These are phyloP conservation scores for Epichloe typhina DNA, from an alignment of 2,329 filamentous ascomycete species.

Conservation along the genomic window DNA sequence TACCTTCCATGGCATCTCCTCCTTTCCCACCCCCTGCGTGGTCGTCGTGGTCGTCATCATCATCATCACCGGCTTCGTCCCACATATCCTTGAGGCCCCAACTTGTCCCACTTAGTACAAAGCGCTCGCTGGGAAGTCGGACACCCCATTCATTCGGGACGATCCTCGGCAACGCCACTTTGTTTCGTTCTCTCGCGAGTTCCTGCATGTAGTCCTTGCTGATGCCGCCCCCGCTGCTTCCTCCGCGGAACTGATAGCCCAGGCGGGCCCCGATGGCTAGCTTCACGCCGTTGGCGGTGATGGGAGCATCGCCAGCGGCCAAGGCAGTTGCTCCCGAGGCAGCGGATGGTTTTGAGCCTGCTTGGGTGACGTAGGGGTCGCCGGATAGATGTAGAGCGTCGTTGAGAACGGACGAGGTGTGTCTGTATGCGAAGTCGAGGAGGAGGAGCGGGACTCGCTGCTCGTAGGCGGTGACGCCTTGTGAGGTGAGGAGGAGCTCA, in stretches of 20 bases:
- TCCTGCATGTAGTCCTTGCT: constrained; percentile 68
- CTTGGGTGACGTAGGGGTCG: constrained; percentile 52
- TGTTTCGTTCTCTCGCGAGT: constrained; percentile 59
- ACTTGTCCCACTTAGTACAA: constrained; percentile 51
- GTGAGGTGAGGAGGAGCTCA: constrained; percentile 65
- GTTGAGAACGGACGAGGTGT: constrained; percentile 57
- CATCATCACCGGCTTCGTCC: constrained; percentile 33
- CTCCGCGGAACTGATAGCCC: constrained; percentile 53
- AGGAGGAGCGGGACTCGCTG: constrained; percentile 70
- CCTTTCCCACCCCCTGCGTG: constrained; percentile 29
- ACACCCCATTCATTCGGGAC: constrained; percentile 55
- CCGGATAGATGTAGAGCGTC: constrained; percentile 57
- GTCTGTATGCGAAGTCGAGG: constrained; percentile 77
- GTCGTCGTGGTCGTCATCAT: constrained; percentile 29
- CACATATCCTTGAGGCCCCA: constrained; percentile 52
- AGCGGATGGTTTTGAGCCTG: constrained; percentile 37
- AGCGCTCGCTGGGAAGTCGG: constrained; percentile 52
- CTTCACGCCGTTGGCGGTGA: constrained; percentile 54
- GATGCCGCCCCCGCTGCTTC: constrained; percentile 37
- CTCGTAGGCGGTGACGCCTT: constrained; percentile 70
- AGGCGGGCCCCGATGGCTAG: constrained; percentile 59
- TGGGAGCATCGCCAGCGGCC: constrained; percentile 37
- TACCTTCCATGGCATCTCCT: constrained; percentile 36
- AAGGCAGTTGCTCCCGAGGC: constrained; percentile 34
- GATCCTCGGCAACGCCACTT: constrained; percentile 49